Conservation (phyloP, 176 grass and related monocot species). For the Elaeis guineensis region DNA sequence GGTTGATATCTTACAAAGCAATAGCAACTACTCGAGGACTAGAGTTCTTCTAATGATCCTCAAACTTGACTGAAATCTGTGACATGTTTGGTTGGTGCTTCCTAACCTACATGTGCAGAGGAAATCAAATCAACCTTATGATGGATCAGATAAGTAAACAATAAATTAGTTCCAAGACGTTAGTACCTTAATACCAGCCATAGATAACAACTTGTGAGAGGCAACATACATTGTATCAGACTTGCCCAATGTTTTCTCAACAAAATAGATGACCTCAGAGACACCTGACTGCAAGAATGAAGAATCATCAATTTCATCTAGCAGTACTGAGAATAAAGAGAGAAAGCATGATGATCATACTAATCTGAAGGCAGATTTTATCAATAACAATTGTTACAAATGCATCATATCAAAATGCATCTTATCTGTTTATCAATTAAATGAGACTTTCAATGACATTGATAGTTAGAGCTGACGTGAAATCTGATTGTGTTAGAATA, state of each 20-base stretch:
- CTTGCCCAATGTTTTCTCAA: constrained; percentile 76
- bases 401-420: no score
- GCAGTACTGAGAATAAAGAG: background rate
- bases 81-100: constrained; percentile 85
- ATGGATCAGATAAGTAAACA: no score
- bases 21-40: no score
- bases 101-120: constrained; percentile 47
- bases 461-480: no score
- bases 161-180: no score
- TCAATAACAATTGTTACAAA: no score
- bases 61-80: constrained; percentile 75
- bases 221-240: constrained; percentile 70
- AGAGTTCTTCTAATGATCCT: constrained; percentile 26
- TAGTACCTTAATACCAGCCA: constrained; percentile 85
- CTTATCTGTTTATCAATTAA: no score
- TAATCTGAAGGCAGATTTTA: no score
- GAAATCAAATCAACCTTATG: background rate
- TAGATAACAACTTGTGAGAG: constrained; percentile 75
- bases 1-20: no score
- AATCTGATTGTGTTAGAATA: no score
- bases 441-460: no score
- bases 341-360: no score
- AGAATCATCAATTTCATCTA: background rate
- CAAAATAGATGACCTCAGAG: constrained; percentile 96
- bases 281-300: constrained; percentile 79